A percentile compares a stretch with the other conserved stretches of the same genome.
These are phyloP conservation scores for Aspergillus coremiiformis DNA, from an alignment of 495 filamentous ascomycete genomes.

Conservation along the genomic window DNA sequence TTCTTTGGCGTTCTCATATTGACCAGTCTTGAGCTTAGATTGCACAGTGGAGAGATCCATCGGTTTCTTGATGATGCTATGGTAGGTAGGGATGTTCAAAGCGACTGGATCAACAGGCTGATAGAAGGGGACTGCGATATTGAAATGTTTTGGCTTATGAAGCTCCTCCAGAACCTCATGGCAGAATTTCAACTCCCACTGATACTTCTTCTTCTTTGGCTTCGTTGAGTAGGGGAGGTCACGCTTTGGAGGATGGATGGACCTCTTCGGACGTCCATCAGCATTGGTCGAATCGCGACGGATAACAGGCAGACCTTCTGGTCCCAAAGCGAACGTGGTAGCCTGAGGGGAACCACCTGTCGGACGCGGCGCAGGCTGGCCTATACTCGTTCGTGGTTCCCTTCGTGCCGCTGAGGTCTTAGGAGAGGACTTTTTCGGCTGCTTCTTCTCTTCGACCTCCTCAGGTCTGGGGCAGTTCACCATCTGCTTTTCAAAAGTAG, in stretches of 20 bases:
- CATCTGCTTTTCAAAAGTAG: slow-evolving; percentile 54
- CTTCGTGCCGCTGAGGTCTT: slow-evolving; percentile 47
- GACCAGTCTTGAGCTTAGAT: slow-evolving; percentile 67
- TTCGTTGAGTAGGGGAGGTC: slow-evolving; percentile 80
- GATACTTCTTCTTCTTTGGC: slow-evolving; percentile 86
- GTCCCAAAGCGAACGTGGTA: slow-evolving; percentile 72
- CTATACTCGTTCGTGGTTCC: slow-evolving; percentile 43
- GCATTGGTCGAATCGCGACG: slow-evolving; percentile 75
- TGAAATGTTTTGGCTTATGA: slow-evolving; percentile 61
- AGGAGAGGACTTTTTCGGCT: slow-evolving; percentile 42
- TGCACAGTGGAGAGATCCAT: slow-evolving; percentile 84
- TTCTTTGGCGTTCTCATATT: slow-evolving; percentile 76
- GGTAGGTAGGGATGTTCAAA: slow-evolving; percentile 87
- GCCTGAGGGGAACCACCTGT: slow-evolving; percentile 44
- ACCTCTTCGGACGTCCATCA: slow-evolving; percentile 80
- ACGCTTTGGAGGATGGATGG: slow-evolving; percentile 86
- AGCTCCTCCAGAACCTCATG: slow-evolving; percentile 74
- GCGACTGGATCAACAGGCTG: slow-evolving; percentile 87
- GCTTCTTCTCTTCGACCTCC: slow-evolving; percentile 57
- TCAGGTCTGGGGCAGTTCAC: slow-evolving; percentile 39
- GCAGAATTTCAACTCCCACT: slow-evolving; percentile 84
- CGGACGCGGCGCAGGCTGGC: slow-evolving; percentile 23
- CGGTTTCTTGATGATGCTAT: slow-evolving; percentile 87
- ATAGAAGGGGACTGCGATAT: slow-evolving; percentile 63
- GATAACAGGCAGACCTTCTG: slow-evolving; percentile 83